These are phyloP conservation scores for Pleurotus djamor DNA, from an alignment of 768 basidiomycete genomes.

Conservation along the genomic window DNA sequence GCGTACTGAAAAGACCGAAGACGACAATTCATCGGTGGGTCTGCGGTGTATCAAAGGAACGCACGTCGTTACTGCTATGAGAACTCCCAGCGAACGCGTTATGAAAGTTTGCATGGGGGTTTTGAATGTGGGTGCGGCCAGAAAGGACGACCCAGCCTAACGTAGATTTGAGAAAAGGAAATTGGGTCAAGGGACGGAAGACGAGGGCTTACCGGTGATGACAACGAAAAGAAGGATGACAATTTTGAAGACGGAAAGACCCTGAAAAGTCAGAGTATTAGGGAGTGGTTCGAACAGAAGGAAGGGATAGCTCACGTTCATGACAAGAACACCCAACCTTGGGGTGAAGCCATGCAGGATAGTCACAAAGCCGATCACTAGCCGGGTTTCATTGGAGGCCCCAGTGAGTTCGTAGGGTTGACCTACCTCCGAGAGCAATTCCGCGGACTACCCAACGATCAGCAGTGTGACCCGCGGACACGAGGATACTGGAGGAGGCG, in stretches of 20 bases:
- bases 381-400: background rate
- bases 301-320: constrained; percentile 40
- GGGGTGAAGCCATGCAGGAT: constrained; percentile 53
- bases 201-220: constrained; percentile 30
- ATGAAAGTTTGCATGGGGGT: constrained; percentile 52
- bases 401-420: background rate
- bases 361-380: constrained; percentile 51
- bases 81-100: constrained; percentile 56
- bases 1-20: constrained; percentile 38
- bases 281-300: constrained; percentile 13
- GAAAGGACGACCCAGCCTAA: constrained; percentile 57
- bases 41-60: background rate
- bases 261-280: constrained; percentile 32
- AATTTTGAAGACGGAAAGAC: constrained; percentile 52
- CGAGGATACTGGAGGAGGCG: constrained; percentile 36
- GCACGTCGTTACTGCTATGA: constrained; percentile 35
- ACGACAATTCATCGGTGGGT: constrained; percentile 20
- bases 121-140: constrained; percentile 44
- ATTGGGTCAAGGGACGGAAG: background rate
- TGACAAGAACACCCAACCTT: constrained; percentile 42
- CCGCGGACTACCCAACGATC: constrained; percentile 52
- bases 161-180: background rate
- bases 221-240: constrained; percentile 53
- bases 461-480: constrained; percentile 36
- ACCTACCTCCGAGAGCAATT: constrained; percentile 53